Evolutionary conservation across 352 stramenopile species (phyloP), one percentile per base, ranked within the genome.

Genomic region (Halophytophthora batemanensis): DNA sequence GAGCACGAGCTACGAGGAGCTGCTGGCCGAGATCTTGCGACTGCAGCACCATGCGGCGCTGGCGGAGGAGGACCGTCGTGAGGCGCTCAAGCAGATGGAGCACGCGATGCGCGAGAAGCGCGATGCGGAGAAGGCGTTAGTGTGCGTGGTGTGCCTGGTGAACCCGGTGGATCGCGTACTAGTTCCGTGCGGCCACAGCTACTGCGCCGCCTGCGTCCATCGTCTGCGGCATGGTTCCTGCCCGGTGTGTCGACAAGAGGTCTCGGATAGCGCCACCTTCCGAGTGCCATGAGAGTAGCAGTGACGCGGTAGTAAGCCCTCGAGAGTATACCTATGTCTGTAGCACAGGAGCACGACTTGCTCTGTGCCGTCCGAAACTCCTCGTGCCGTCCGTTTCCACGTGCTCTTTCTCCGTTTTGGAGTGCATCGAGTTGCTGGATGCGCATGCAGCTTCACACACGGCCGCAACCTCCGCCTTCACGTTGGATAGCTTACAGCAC

Each of bases 131-230:
- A 79, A 82, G 25, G 58, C 66, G 14, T 54, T 87, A 14, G 53
- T 59, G 17, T 87, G 77, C 59, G 69, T 70, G n/a, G 65, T 85
- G 34, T 87, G 77, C 46, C 50, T 87, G 17, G 66, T 82, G 45
- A 63, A 70, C 45, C 37, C 65, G 4, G 69, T 87, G 25, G 64
- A 83, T 39, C 63, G 69, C 34, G 74, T 84, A 45, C 62, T 87
- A 11, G 64, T 83, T 11, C 74, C 76, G 3, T 85, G 76, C 15
- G 76, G 74, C 35, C 74, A 87, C 62, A 80, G 76, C 54, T 83
- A 78, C 50, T 87, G 74, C 60, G 49, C 57, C 15, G 22, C 40
- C 10, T 87, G 77, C 53, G 54, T 82, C n/a, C n/a, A 58, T 10
- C 64, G 71, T 15, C 54, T 86, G 8, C 58, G 69, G 13, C 55